Conservation (phyloP, 2,329 filamentous ascomycete species). For the Graphiopsis chlorocephala region DNA sequence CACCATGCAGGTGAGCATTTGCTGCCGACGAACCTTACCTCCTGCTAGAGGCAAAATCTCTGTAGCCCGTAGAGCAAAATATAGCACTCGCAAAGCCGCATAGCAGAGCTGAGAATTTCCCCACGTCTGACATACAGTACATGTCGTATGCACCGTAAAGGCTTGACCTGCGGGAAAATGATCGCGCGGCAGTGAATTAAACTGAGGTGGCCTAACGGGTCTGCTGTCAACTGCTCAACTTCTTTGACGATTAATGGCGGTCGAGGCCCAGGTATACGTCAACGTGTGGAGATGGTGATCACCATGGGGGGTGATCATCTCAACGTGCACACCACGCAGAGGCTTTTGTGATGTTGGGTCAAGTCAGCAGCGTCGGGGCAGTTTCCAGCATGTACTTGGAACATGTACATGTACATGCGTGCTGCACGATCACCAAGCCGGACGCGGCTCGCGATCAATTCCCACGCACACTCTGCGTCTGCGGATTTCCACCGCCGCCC, state of each 20-base stretch:
- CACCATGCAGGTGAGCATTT: conserved; percentile 2
- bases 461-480: background rate
- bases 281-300: background rate
- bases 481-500: background rate
- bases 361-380: background rate
- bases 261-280: background rate
- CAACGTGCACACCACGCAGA: background rate
- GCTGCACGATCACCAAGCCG: conserved; percentile 8
- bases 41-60: background rate
- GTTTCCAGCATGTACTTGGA: background rate
- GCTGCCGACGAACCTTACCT: background rate
- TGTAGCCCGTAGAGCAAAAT: background rate
- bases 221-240: background rate
- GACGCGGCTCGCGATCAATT: background rate
- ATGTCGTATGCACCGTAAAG: no score
- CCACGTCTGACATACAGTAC: background rate
- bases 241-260: background rate
- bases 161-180: background rate
- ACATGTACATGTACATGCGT: background rate
- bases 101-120: background rate
- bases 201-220: background rate
- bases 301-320: background rate
- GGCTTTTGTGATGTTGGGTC: background rate
- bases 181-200: background rate
- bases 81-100: background rate